phyloP scores from a whole-genome alignment of 176 grass and related monocot species.

The Saccharum spontaneum region DNA sequence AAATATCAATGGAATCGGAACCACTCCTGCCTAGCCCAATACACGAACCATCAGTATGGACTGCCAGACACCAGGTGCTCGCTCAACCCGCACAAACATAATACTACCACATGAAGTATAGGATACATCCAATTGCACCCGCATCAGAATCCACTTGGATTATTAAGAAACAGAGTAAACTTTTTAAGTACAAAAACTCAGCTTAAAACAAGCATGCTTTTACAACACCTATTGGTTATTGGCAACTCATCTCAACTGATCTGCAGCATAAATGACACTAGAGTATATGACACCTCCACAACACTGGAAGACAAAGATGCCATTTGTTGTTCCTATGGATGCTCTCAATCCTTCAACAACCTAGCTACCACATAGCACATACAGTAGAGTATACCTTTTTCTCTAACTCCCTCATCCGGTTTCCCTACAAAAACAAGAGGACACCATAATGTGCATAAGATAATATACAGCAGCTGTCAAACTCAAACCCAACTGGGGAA shows the following conservation, averaged over 20 bases:
- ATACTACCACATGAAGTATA: not conserved
- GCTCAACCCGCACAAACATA: not conserved
- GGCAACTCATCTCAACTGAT: slow-evolving; percentile 16
- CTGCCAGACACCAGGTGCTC: not conserved
- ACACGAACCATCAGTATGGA: not conserved
- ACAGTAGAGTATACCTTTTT: slow-evolving; percentile 1
- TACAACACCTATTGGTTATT: slow-evolving; percentile 30
- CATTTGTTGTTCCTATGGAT: slow-evolving; percentile 31
- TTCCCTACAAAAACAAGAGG: slow-evolving; percentile 25
- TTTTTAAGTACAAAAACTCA: slow-evolving; percentile 1
- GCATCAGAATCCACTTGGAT: not conserved
- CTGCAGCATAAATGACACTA: slow-evolving; percentile 7
- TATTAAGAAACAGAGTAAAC: not conserved
- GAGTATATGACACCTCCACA: slow-evolving; percentile 22
- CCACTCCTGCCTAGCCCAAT: not conserved
- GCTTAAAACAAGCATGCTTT: slow-evolving; percentile 25
- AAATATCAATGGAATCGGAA: not conserved
- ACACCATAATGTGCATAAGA: not conserved
- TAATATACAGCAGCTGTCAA: not conserved
- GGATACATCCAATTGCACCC: not conserved
- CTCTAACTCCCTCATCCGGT: not conserved
- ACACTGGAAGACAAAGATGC: slow-evolving; percentile 4
- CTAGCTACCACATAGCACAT: slow-evolving; percentile 13
- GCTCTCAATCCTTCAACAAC: slow-evolving; percentile 33
- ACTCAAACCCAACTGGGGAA: not conserved